Evolutionary conservation across 2,329 filamentous ascomycete species (phyloP).

Genomic region (Macrophomina phaseolina): DNA sequence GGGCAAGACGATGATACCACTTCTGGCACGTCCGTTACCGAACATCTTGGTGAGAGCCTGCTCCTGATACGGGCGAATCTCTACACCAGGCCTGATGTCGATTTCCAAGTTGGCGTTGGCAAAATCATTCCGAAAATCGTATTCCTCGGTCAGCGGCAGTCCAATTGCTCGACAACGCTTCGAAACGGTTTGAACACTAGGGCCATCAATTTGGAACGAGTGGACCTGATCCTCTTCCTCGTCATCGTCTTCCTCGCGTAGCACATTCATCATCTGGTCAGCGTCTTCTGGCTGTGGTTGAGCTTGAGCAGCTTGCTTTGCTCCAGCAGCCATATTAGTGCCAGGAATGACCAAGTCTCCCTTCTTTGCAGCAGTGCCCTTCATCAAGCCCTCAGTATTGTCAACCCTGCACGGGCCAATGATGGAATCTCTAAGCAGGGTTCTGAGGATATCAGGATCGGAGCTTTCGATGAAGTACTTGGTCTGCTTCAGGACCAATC

Average conservation of each 20-base stretch:
- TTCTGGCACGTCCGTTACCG: conserved; percentile 95
- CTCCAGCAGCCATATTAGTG: conserved; percentile 88
- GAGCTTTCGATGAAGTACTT: conserved; percentile 93
- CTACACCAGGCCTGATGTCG: conserved; percentile 84
- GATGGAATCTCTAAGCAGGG: conserved; percentile 80
- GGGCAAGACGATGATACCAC: conserved; percentile 94
- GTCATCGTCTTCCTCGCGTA: conserved; percentile 78
- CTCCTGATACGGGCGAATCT: conserved; percentile 94
- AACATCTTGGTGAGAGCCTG: conserved; percentile 99
- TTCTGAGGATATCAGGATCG: conserved; percentile 84
- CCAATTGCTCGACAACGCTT: conserved; percentile 87
- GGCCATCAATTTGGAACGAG: conserved; percentile 86
- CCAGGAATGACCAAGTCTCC: conserved; percentile 89
- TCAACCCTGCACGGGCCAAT: conserved; percentile 83
- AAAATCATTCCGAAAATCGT: conserved; percentile 93
- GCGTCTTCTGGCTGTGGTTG: conserved; percentile 45
- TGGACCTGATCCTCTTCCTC: conserved; percentile 88
- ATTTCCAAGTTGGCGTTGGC: conserved; percentile 92
- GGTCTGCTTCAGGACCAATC: conserved; percentile 92
- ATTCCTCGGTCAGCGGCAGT: conserved; percentile 91
- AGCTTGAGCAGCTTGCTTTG: conserved; percentile 70
- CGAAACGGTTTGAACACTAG: conserved; percentile 83
- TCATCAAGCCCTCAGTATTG: conserved; percentile 73
- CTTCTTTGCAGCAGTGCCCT: conserved; percentile 83
- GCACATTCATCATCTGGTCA: conserved; percentile 69